A percentile compares a stretch with the other conserved stretches of the same genome.
phyloP scores from a whole-genome alignment of 2,329 filamentous ascomycete species.

The Lanzia echinophila region DNA sequence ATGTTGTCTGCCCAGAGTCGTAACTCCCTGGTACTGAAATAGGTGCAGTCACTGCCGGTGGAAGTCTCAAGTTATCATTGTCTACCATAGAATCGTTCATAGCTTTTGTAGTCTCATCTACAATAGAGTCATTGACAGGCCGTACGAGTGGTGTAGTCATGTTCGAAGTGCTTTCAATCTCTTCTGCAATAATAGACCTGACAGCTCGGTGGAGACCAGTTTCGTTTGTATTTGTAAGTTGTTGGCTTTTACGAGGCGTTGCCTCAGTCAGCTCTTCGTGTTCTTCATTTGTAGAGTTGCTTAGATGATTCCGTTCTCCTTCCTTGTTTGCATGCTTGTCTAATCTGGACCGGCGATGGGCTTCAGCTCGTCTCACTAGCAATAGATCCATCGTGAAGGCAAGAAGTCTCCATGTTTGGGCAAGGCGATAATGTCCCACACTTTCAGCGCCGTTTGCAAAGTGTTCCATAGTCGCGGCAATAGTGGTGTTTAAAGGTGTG shows the following conservation, averaged over 20 bases:
- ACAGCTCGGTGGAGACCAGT: conserved; percentile 15
- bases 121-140: conserved; percentile 36
- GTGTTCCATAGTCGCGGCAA: conserved; percentile 45
- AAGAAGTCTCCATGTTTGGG: conserved; percentile 58
- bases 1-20: conserved; percentile 14
- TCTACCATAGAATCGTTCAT: conserved; percentile 29
- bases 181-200: conserved; percentile 29
- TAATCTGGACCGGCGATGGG: conserved; percentile 47
- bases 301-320: conserved; percentile 23
- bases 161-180: conserved; percentile 57
- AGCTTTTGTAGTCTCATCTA: conserved; percentile 18
- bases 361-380: conserved; percentile 47
- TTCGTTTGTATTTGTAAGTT: conserved; percentile 10
- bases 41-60: conserved; percentile 22
- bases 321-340: conserved; percentile 1
- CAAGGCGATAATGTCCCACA: conserved; percentile 50
- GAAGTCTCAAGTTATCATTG: conserved; percentile 24
- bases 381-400: conserved; percentile 50
- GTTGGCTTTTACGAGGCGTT: conserved; percentile 21
- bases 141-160: conserved; percentile 52
- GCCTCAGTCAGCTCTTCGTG: conserved; percentile 15
- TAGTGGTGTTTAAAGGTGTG: conserved; percentile 30
- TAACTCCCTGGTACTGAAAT: conserved; percentile 20
- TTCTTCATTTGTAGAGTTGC: conserved; percentile 16
- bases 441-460: conserved; percentile 53